Evolutionary conservation across 768 basidiomycete species (phyloP).

Genomic region (Neoboletus subvelutipes): DNA sequence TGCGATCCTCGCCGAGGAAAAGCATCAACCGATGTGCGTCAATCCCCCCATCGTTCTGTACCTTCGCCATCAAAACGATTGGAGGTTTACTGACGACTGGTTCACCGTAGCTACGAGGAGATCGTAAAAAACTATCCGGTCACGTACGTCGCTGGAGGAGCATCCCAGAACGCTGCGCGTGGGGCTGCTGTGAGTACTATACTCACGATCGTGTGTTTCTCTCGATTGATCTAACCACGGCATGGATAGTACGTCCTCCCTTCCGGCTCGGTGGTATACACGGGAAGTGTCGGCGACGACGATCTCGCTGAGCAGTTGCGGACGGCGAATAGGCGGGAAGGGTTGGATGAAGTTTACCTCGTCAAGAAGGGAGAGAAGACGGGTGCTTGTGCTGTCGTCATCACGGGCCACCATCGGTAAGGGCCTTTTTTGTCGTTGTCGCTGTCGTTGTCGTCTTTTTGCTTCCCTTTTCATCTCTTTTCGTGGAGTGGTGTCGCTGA

Average conservation of each 20-base stretch:
- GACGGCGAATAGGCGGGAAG: constrained; percentile 89
- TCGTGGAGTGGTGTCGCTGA: background rate
- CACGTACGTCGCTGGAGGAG: constrained; percentile 95
- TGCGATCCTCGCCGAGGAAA: constrained; percentile 90
- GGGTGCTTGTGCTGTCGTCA: constrained; percentile 93
- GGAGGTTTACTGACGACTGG: background rate
- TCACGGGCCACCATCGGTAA: constrained; percentile 91
- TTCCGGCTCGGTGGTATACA: constrained; percentile 83
- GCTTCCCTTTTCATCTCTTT: background rate
- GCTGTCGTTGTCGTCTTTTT: background rate
- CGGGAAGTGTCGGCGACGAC: constrained; percentile 93
- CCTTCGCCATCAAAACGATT: background rate
- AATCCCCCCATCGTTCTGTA: background rate
- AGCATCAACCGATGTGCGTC: constrained; percentile 78
- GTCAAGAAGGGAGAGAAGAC: constrained; percentile 87
- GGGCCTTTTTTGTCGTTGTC: constrained; percentile 13
- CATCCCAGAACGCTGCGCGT: constrained; percentile 94
- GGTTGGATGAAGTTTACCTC: constrained; percentile 83
- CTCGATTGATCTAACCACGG: background rate
- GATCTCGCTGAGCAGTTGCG: constrained; percentile 87
- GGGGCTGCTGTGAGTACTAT: constrained; percentile 79
- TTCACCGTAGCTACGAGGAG: constrained; percentile 75
- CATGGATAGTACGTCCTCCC: constrained; percentile 81
- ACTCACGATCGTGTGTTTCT: background rate
- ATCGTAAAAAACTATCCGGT: constrained; percentile 71